phyloP scores from a whole-genome alignment of 495 filamentous ascomycete species.

The Annulohypoxylon nitens region DNA sequence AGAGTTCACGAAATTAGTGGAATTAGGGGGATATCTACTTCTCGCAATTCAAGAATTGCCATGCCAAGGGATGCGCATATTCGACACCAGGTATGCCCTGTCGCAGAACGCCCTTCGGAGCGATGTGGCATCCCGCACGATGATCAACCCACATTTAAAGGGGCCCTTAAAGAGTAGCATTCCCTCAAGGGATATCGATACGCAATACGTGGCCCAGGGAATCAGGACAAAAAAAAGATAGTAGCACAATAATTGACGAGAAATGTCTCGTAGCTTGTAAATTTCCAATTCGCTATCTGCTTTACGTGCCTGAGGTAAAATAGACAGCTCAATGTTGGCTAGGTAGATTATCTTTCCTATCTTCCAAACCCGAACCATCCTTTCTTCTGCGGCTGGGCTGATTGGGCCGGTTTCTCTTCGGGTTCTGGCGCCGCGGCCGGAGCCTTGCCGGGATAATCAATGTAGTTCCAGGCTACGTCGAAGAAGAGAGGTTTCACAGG shows the following conservation, averaged over 20 bases:
- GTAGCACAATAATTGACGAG: slow-evolving; percentile 10
- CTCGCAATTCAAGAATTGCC: neutral
- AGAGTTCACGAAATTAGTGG: neutral
- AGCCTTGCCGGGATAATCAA: slow-evolving; percentile 84
- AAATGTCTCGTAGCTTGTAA: slow-evolving; percentile 28
- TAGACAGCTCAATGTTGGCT: neutral
- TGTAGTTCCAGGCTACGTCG: slow-evolving; percentile 98
- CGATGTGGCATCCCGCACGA: slow-evolving; percentile 18
- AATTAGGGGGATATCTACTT: slow-evolving; percentile 14
- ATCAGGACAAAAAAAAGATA: slow-evolving; percentile 4
- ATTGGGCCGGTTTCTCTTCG: slow-evolving; percentile 48
- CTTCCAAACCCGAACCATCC: slow-evolving; percentile 94
- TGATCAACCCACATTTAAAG: neutral
- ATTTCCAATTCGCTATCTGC: slow-evolving; percentile 9
- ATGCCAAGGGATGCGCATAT: slow-evolving; percentile 36
- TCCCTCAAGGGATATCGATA: slow-evolving; percentile 6
- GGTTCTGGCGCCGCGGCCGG: slow-evolving; percentile 47
- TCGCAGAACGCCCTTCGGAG: slow-evolving; percentile 32
- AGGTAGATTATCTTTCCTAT: slow-evolving; percentile 52
- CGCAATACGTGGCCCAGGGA: neutral
- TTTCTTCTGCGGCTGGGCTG: slow-evolving; percentile 72
- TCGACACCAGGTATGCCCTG: slow-evolving; percentile 36
- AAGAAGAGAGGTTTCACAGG: slow-evolving; percentile 97
- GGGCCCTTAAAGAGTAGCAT: neutral
- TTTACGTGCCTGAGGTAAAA: slow-evolving; percentile 26